Evolutionary conservation across 2,329 filamentous ascomycete genomes (phyloP), one percentile per base, ranked within the genome.

Genomic region (Teratosphaeriaceae sp.): DNA sequence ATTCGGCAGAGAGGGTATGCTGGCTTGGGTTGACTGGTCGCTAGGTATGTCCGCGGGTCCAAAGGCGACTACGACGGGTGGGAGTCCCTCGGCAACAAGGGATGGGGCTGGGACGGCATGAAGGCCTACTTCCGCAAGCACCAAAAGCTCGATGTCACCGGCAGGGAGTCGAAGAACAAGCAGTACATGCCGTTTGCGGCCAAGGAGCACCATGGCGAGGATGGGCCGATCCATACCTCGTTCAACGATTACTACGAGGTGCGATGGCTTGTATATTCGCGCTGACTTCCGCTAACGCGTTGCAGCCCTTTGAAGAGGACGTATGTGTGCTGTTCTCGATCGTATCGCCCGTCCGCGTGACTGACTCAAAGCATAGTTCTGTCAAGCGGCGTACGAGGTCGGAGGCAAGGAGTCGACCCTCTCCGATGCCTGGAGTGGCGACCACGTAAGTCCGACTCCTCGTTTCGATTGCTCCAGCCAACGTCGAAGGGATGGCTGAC

Each of bases 51-150:
- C 40, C 59, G 65, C 5, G 65, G 56, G 11, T 52, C 56, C 24
- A 52, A 55, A 15, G 58, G 49, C 5, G 64, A 66, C 44, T 68
- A 67, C 21, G 58, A 70, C 47, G 63, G 65, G 2, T 70, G 67
- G 67, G 61, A 48, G n/a, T 29, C 15, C 5, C 5, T 37, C 11
- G 34, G 34, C 34, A 22, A 37, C 19, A 35, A 8, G 8, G 13
- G 13, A 13, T 78, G 73, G 63, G 65, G 64, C 45, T 73, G 70
- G 43, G 56, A 70, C 3, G 64, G 64, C 8, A 62, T 75, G 22
- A 59, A 70, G 13, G 68, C 69, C 2, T 78, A 70, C 55, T 59
- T 64, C 53, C 54, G 58, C 33, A 65, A 64, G 52, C 63, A 65
- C 42, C 62, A 65, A 40, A 65, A 56, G 2, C 53, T 65, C 8